Evolutionary conservation across 768 basidiomycete species (phyloP).

Genomic region (Solioccasus polychromus): DNA sequence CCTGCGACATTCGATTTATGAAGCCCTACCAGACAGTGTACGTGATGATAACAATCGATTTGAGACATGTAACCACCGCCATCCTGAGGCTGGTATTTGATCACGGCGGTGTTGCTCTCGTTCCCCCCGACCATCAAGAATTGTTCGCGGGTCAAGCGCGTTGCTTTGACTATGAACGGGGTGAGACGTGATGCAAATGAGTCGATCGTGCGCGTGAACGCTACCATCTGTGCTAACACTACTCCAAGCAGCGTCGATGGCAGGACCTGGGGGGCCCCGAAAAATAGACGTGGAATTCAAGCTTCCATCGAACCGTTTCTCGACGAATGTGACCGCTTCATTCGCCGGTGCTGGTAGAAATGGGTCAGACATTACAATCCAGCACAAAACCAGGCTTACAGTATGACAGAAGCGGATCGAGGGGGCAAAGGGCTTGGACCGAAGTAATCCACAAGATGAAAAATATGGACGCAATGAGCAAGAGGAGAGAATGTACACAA

Average conservation of each 20-base stretch:
- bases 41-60: conserved; percentile 6
- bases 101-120: neutral
- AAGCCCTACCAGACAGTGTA: conserved; percentile 10
- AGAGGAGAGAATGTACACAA: neutral
- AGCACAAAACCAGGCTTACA: neutral
- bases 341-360: neutral
- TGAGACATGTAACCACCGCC: conserved; percentile 14
- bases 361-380: neutral
- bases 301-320: conserved; percentile 3
- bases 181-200: neutral
- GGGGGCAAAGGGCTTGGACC: neutral
- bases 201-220: too few species aligned
- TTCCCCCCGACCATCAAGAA: conserved; percentile 4
- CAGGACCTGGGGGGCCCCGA: conserved; percentile 1
- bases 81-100: conserved; percentile 8
- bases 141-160: conserved; percentile 8
- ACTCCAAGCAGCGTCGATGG: conserved; percentile 6
- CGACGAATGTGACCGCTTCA: conserved; percentile 3
- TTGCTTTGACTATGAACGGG: neutral
- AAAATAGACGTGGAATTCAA: neutral
- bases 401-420: neutral
- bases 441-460: neutral
- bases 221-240: neutral
- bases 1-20: neutral
- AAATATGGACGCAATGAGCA: neutral